phyloP scores from a whole-genome alignment of 176 grass and related monocot genomes.

The Lolium perenne region DNA sequence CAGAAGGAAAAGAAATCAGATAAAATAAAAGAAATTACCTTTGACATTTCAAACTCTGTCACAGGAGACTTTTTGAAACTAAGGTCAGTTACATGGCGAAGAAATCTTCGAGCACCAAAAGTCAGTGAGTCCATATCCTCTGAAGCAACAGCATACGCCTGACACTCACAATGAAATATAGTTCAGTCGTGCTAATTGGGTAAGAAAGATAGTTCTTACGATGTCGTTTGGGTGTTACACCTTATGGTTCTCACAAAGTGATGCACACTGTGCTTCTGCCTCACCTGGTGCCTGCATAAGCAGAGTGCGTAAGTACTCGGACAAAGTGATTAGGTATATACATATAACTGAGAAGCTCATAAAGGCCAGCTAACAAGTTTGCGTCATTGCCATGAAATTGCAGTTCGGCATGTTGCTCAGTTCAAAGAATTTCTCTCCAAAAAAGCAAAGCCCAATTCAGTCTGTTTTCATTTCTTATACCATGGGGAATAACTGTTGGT shows the following conservation, averaged over 20 bases:
- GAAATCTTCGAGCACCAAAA: conserved; percentile 79
- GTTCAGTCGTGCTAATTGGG: conserved; percentile 18
- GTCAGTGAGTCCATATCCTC: conserved; percentile 97
- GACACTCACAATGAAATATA: conserved; percentile 34
- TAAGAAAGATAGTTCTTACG: conserved; percentile 6
- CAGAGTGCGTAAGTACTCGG: conserved; percentile 39
- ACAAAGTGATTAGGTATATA: conserved; percentile 35
- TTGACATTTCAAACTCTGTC: conserved; percentile 90
- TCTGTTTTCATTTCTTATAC: background rate
- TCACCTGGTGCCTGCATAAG: conserved; percentile 82
- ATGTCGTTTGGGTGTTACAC: conserved; percentile 43
- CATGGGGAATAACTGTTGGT: background rate
- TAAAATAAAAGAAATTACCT: conserved; percentile 42
- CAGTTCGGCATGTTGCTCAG: background rate
- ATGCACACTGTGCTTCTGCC: conserved; percentile 90
- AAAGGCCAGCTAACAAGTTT: conserved; percentile 3
- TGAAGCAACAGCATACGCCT: conserved; percentile 94
- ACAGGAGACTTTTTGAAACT: conserved; percentile 84
- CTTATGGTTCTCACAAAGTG: conserved; percentile 83
- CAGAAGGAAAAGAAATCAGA: background rate
- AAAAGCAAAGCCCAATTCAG: background rate
- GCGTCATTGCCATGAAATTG: conserved; percentile 30
- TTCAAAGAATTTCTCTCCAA: background rate
- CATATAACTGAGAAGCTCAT: background rate
- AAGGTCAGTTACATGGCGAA: conserved; percentile 89